Evolutionary conservation across 2,329 filamentous ascomycete genomes (phyloP), one percentile per base, ranked within the genome.

Genomic region (Botrytis pseudocinerea): DNA sequence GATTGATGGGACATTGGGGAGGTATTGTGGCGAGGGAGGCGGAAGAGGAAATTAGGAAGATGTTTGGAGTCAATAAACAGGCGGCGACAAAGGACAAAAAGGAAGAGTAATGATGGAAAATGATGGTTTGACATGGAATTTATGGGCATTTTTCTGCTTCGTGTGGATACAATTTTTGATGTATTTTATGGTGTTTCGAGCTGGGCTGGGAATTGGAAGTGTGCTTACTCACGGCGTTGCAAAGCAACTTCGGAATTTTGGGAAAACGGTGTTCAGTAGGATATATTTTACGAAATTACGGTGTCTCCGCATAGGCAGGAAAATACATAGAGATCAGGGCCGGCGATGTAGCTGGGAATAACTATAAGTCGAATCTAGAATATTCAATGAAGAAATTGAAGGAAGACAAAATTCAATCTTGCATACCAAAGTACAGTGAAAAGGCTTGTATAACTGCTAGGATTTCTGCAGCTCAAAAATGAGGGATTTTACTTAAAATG

Each of bases 11-110:
- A 9, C 48, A 70, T 35, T 73, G 71, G 71, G 54, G 25, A 6
- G 63, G 28, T 5, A 22, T 72, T 32, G 22, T 69, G 18, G 32
- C 28, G n/a, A 69, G 25, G 25, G 70, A 72, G 42, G 62, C 70
- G 6, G 42, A 32, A 22, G 46, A 46, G 16, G 44, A 32, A 6
- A 25, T 42, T 38, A 62, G 42, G 44, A 70, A 20, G 20, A 44
- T 32, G n/a, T 44, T 60, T 25, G 22, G 40, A 16, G 54, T 70
- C 10, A 32, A 69, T 5, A 42, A 25, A 14, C 10, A 69, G 28
- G 12, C 16, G 14, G 46, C 8, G 46, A 40, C 9, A 38, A 16
- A 22, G 18, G 18, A 25, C 28, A 42, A 2, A 4, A 69, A 32
- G 25, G 35, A 25, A 20, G 35, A 20, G 22, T 57, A 42, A n/a